Evolutionary conservation across 768 basidiomycete species (phyloP).

Genomic region (Macrolepiota albuminosa): DNA sequence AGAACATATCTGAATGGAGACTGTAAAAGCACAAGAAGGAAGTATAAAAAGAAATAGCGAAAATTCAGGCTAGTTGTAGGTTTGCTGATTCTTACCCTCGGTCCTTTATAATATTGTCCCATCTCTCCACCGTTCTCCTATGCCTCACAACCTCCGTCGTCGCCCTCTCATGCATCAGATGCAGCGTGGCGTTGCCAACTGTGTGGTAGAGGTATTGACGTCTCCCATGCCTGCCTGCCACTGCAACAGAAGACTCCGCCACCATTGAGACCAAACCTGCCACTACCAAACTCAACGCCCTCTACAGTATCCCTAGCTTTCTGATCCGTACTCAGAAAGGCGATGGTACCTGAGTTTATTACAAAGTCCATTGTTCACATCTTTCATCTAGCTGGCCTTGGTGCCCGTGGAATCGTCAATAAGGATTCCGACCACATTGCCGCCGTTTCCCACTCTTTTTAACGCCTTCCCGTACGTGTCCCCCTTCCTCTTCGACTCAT

Average conservation of each 20-base stretch:
- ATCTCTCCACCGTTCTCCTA: slow-evolving; percentile 14
- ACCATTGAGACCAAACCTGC: slow-evolving; percentile 4
- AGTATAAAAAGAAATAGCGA: not conserved
- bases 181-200: slow-evolving; percentile 39
- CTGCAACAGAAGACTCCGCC: slow-evolving; percentile 1
- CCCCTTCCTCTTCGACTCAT: not conserved
- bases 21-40: not conserved
- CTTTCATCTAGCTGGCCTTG: slow-evolving; percentile 44
- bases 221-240: not conserved
- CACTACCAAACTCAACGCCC: not conserved
- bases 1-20: not conserved
- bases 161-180: slow-evolving; percentile 36
- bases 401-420: slow-evolving; percentile 60
- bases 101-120: slow-evolving; percentile 15
- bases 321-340: slow-evolving; percentile 46
- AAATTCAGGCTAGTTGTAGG: not conserved
- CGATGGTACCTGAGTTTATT: slow-evolving; percentile 33
- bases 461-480: slow-evolving; percentile 55
- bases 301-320: slow-evolving; percentile 28
- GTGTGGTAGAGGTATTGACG: slow-evolving; percentile 21
- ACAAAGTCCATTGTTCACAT: no score
- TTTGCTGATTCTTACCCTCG: not conserved
- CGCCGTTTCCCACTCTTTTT: slow-evolving; percentile 54
- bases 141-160: slow-evolving; percentile 31
- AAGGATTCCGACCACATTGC: slow-evolving; percentile 46